Percentiles rank a stretch among this genome's conserved stretches.
phyloP scores from a whole-genome alignment of 73 alveolate species.

The Paramecium primaurelia region DNA sequence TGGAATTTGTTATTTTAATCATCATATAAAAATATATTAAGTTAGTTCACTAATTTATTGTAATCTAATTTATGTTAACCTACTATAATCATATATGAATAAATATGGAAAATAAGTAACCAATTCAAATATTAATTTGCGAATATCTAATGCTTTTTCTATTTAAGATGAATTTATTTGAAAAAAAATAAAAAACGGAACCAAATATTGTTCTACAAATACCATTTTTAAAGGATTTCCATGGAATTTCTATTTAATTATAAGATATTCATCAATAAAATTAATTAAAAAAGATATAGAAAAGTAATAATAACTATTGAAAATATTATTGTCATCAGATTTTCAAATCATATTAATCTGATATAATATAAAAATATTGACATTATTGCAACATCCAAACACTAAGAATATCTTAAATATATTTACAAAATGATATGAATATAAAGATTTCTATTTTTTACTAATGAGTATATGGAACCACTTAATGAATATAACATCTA shows the following conservation, averaged over 20 bases:
- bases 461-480: not conserved
- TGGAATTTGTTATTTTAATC: not conserved
- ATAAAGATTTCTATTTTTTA: not conserved
- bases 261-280: not conserved
- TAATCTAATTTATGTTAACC: too few relatives aligned
- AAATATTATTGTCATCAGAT: not conserved
- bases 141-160: too few relatives aligned
- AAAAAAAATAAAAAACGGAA: not conserved
- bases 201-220: not conserved
- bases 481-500: not conserved
- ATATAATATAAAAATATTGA: not conserved
- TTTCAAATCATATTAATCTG: not conserved
- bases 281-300: not conserved
- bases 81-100: too few relatives aligned
- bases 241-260: too few relatives aligned
- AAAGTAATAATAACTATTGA: not conserved
- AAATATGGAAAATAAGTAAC: too few relatives aligned
- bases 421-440: not conserved
- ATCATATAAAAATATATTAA: not conserved
- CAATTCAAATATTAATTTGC: too few relatives aligned
- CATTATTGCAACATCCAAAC: not conserved
- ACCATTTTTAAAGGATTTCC: too few relatives aligned
- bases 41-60: not conserved
- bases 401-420: not conserved
- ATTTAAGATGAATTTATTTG: not conserved